A percentile compares a stretch with the other conserved stretches of the same genome.
Conservation (phyloP, 257 asterid species). For the Lycium barbarum region DNA sequence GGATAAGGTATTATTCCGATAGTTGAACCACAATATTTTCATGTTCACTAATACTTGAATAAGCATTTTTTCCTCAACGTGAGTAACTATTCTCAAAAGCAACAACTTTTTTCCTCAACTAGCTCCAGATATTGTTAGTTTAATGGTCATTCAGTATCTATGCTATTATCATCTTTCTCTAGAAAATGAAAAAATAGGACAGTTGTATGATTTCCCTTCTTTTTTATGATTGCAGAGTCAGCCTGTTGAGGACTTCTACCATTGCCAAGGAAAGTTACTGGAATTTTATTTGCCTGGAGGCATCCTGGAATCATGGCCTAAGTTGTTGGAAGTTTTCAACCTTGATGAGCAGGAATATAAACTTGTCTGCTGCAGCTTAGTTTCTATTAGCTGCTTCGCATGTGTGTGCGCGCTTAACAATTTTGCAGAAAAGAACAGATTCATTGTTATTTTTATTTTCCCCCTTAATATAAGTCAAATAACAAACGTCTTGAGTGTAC, state of each 20-base stretch:
- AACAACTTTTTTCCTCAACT: not conserved
- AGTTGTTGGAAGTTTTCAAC: conserved; percentile 81
- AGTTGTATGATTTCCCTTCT: not conserved
- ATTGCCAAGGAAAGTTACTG: conserved; percentile 68
- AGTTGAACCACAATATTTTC: not conserved
- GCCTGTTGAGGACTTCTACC: conserved; percentile 87
- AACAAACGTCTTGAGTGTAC: conserved; percentile 31
- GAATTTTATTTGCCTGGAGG: conserved; percentile 94
- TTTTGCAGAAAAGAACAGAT: conserved; percentile 53
- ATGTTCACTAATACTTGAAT: not conserved
- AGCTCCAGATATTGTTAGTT: not conserved
- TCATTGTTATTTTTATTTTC: not conserved
- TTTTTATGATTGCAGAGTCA: conserved; percentile 64
- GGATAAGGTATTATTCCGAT: conserved; percentile 71
- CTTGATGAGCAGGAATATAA: conserved; percentile 80
- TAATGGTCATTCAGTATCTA: not conserved
- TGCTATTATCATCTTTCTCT: not conserved
- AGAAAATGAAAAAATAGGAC: not conserved
- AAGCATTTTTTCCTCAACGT: not conserved
- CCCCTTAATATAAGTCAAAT: not conserved
- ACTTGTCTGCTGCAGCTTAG: conserved; percentile 72
- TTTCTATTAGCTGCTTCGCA: conserved; percentile 35
- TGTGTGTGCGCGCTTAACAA: conserved; percentile 42
- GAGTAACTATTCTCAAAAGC: not conserved
- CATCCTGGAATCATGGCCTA: conserved; percentile 92